Base-by-base conservation (phyloP, 2,329 filamentous ascomycete genomes). In the Trichoderma semiorbis region DNA sequence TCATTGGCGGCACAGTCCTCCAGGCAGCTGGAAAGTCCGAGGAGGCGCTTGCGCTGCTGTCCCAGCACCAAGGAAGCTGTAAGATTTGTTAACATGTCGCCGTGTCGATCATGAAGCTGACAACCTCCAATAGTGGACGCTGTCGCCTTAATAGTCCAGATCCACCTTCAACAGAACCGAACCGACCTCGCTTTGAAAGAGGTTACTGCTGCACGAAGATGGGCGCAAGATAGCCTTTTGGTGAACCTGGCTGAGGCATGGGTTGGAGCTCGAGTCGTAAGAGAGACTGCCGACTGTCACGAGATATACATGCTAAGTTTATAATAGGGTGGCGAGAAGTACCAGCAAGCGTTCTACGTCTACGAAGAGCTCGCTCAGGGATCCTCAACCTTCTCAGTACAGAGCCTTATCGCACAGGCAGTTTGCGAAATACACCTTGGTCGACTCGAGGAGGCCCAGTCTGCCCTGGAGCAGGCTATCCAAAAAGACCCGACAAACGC, bases 271-370 rank as follows among this genome's bases (percentile, higher is more conserved):
- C 88, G 96, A 81, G 85, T 95, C 82, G 94, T 96, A 88, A 74
- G 80, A 39, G 58, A 16, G 16, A 28, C 2, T 14, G 18, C 7
- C 30, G 21, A 50, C 6, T 24, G 32, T 8, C 12, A 6, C 5
- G 18, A 10, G 21, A 12, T 24, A 16, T 30, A 18, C 60, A 63
- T 73, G 75, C 78, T 82, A 75, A 84, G 72, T 34, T 18, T n/a
- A 50, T 36, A 39, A 30, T 73, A 97, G 92, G 95, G 95, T 78
- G 95, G 95, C 76, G 94, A 97, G 77, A 96, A 94, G 81, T 98
- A 98, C 83, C 96, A 98, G 79, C 93, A 96, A 79, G 92, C 95
- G 21, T 98, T 97, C 83, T 98, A 99, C 85, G 95, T 98, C 73
- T 98, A 94, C 78, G 95, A 98, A 83, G 96, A 99, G 82, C 89